phyloP scores from a whole-genome alignment of 495 filamentous ascomycete genomes.

The Xylaria castorea region DNA sequence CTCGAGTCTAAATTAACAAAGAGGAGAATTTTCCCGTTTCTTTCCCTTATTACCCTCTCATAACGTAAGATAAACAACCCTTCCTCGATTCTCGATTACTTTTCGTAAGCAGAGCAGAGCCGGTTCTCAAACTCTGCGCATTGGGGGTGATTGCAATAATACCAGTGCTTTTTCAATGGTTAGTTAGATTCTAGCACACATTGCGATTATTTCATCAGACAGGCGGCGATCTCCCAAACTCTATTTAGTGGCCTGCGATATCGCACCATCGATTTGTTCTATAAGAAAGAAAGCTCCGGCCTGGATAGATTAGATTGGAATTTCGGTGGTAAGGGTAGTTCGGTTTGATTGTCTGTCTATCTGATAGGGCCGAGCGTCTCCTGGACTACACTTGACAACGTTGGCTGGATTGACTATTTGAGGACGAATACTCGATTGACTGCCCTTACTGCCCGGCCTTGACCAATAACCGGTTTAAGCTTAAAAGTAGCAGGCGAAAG shows the following conservation, averaged over 20 bases:
- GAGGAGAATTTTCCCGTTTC: conserved; percentile 18
- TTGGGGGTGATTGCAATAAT: not conserved
- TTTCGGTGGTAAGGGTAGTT: not conserved
- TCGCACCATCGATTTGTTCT: not conserved
- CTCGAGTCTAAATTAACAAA: conserved; percentile 5
- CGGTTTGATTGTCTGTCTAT: not conserved
- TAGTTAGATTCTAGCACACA: not conserved
- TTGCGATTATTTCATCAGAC: not conserved
- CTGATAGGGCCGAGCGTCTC: not conserved
- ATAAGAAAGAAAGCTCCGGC: not conserved
- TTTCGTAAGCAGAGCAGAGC: conserved; percentile 17
- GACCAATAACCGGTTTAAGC: not conserved
- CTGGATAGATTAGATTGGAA: not conserved
- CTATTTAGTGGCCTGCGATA: conserved; percentile 21
- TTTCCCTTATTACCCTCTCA: conserved; percentile 26
- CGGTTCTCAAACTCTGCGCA: conserved; percentile 1
- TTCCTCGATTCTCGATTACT: not conserved
- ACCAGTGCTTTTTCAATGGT: not conserved
- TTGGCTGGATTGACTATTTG: not conserved
- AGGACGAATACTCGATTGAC: not conserved
- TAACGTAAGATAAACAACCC: conserved; percentile 30
- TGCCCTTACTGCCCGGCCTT: not conserved
- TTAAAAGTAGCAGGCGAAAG: not conserved
- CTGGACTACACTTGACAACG: not conserved
- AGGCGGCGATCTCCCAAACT: conserved; percentile 4